Base-by-base conservation (phyloP, 371 early-diverging fungal genomes). In the Mucor racemosus region DNA sequence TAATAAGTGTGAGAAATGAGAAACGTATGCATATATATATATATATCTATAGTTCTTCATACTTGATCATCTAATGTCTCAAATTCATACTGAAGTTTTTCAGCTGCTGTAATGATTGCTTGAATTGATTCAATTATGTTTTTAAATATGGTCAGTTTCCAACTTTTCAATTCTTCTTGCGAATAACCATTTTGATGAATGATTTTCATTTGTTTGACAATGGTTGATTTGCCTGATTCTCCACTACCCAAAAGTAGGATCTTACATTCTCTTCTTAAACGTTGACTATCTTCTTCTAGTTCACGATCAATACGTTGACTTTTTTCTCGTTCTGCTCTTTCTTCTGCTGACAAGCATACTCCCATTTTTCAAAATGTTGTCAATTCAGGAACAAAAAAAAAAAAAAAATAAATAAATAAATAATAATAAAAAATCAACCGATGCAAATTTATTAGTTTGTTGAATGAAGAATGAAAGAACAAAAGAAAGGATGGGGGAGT, bases 201-300 rank as follows among this genome's bases (percentile, higher is more conserved):
- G 65, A 97, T 91, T 72, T 93, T 94, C 94, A 96, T 94, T 81
- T 96, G 95, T 60, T 96, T 96, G 38, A 95, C 88, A 74, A 96
- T 91, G 53, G 96, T 96, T 59, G 92, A 91, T 75, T 95, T 95
- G 59, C 96, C 96, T 31, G 93, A 93, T 77, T 95, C 96, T 62
- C 94, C 95, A 76, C 90, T 91, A 33, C 95, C 92, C 70, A 91
- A 74, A 46, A 92, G 66, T 13, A 91, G 71, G 42, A 92, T 86
- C 72, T 91, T 91, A 74, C 86, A 90, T 74, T 92, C 91, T 70
- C 84, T 84, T 63, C 79, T 81, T 19, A 84, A 73, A 33, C 74
- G 73, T 53, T 75, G 68, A 44, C 77, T 78, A 57, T 91, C 90
- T 26, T 87, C 82, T 66, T 85, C 87, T 35, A 91, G 67, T 60